Evolutionary conservation across 345 rosid genomes (phyloP), one percentile per base, ranked within the genome.

Genomic region (Camelina sativa): DNA sequence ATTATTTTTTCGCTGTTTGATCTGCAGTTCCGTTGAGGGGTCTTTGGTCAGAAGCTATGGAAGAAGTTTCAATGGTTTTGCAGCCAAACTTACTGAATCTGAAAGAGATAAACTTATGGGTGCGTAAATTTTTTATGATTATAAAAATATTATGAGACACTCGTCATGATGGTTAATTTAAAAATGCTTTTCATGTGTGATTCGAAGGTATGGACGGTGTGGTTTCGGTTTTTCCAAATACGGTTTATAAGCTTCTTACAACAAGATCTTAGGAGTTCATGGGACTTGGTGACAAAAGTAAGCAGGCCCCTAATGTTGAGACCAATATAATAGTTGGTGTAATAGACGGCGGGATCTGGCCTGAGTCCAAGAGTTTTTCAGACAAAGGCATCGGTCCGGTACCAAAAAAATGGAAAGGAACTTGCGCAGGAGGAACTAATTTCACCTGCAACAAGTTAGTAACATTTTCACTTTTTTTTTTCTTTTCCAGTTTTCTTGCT

Each of bases 191-290:
- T 25, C 51, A 6, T 62, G 48, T 64, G 22, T 64, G 34, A 28
- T 32, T 2, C 60, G 64, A 71, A 83, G 88, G 79, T 15, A 76
- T 72, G 77, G 50, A 81, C 50, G 84, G 73, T 57, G 84, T 85
- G 15, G 83, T 86, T 13, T 86, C 90, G 3, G 80, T 87, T 4
- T 84, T 84, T 19, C 89, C 89, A 10, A 82, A 60, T 32, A 77
- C 17, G 8, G 78, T 28, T 20, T 55, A 65, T 23, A 65, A 85
- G 9, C 80, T 75, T 51, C 82, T 69, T 0, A 87, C 90, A 0
- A 87, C 90, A 65, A 81, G 85, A 69, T 89, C 90, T 5, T 89
- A 87, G 84, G 86, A 84, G 43, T 87, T 86, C 71, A 58, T 87
- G 56, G 91, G 89, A 37, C 72, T 89, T 10, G 64, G 54, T 43